phyloP scores from a whole-genome alignment of 2,329 filamentous ascomycete genomes.

The Dryadomyces quercivorus region DNA sequence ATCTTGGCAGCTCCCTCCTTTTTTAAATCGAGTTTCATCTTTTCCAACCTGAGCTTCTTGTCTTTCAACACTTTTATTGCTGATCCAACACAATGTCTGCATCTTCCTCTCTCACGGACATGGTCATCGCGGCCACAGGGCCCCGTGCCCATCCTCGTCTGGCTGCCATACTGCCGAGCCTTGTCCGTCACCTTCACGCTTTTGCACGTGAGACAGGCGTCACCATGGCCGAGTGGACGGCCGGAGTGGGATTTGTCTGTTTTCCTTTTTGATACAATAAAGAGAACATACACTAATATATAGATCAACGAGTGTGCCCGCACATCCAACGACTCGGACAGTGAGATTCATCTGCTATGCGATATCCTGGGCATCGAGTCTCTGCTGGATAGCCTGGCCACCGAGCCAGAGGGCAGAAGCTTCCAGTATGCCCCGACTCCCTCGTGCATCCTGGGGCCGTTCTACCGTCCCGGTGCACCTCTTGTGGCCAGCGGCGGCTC shows the following conservation, averaged over 20 bases:
- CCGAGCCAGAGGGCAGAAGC: conserved; percentile 30
- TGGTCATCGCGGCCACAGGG: background rate
- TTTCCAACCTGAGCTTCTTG: background rate
- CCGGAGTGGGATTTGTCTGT: conserved; percentile 40
- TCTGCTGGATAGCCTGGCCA: conserved; percentile 53
- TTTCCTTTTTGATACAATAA: background rate
- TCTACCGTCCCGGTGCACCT: conserved; percentile 54
- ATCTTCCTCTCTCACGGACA: background rate
- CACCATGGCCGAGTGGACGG: conserved; percentile 52
- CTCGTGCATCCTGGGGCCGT: conserved; percentile 57
- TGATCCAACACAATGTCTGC: background rate
- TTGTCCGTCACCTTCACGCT: conserved; percentile 35
- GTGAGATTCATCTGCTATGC: conserved; percentile 56
- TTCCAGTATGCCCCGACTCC: conserved; percentile 36
- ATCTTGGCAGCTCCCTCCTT: background rate
- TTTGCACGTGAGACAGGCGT: conserved; percentile 57
- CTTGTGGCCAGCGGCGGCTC: conserved; percentile 42
- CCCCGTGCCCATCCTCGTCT: background rate
- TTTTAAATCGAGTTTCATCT: background rate
- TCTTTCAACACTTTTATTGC: background rate
- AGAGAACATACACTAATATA: background rate
- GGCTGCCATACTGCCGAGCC: background rate
- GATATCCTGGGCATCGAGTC: conserved; percentile 57
- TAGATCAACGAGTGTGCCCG: conserved; percentile 51
- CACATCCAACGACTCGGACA: conserved; percentile 48